Conservation (phyloP, 1,284 basidiomycete species). For the Veloporphyrellus conicus region DNA sequence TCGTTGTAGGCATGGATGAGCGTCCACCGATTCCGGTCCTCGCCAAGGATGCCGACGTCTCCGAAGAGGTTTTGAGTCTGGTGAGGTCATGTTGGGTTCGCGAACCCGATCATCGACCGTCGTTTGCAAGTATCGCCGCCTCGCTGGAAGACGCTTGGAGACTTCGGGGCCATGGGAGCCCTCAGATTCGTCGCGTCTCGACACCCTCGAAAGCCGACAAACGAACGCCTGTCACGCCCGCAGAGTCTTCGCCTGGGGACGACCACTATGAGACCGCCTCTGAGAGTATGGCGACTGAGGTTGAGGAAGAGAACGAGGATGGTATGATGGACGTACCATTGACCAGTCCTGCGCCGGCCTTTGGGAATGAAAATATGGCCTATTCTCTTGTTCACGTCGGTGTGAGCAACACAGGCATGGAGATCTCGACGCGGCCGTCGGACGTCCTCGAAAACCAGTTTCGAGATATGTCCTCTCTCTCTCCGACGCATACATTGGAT, state of each 20-base stretch:
- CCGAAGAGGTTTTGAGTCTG: constrained; percentile 34
- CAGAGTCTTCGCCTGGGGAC: constrained; percentile 22
- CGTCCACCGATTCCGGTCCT: constrained; percentile 47
- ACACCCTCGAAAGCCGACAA: background rate
- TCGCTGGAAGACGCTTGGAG: constrained; percentile 37
- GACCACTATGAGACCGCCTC: constrained; percentile 27
- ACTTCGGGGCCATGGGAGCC: background rate
- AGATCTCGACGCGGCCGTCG: constrained; percentile 23
- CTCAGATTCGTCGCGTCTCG: background rate
- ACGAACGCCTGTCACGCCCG: constrained; percentile 1
- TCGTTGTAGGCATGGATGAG: constrained; percentile 47
- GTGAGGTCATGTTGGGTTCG: constrained; percentile 49
- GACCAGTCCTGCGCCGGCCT: constrained; percentile 15
- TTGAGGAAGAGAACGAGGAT: constrained; percentile 7
- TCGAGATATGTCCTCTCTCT: constrained; percentile 46
- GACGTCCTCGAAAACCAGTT: constrained; percentile 20
- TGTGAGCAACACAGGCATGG: background rate
- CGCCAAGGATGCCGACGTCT: constrained; percentile 21
- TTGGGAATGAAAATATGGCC: background rate
- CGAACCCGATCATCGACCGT: constrained; percentile 43
- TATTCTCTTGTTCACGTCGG: background rate
- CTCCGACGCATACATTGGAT: constrained; percentile 43
- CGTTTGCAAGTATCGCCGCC: constrained; percentile 44
- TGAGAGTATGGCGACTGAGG: constrained; percentile 23
- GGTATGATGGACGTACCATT: constrained; percentile 20